phyloP scores from a whole-genome alignment of 306 rosid species.

The Rosa multiflora region DNA sequence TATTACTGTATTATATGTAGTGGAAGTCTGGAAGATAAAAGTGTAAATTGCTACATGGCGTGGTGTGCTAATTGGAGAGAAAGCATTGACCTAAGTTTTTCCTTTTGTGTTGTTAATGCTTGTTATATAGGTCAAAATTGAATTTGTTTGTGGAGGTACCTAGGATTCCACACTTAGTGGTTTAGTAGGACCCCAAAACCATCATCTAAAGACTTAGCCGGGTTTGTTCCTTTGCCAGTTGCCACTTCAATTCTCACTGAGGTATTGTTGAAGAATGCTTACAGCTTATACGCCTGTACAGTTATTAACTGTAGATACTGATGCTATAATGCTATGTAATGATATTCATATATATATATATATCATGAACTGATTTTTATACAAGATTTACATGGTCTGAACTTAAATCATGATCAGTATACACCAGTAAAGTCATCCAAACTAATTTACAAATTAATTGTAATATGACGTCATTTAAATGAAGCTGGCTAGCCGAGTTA shows the following conservation, averaged over 20 bases:
- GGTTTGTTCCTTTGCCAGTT: conserved; percentile 6
- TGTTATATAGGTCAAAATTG: conserved; percentile 34
- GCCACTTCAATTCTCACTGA: neutral
- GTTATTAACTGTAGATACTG: no score
- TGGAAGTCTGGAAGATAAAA: conserved; percentile 1
- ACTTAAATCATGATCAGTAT: no score
- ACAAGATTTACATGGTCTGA: no score
- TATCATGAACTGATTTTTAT: no score
- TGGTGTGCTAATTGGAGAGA: conserved; percentile 15
- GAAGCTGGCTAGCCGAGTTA: neutral
- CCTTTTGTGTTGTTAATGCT: conserved; percentile 12
- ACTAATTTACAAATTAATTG: neutral
- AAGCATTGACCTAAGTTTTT: conserved; percentile 40
- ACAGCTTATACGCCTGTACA: neutral
- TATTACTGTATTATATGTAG: conserved; percentile 3
- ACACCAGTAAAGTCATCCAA: neutral
- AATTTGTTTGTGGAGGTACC: conserved; percentile 26
- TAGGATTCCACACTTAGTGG: conserved; percentile 65
- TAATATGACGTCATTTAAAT: neutral
- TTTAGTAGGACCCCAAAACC: conserved; percentile 46
- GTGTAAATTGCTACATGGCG: neutral
- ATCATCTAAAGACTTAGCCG: conserved; percentile 17
- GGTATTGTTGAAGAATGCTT: neutral
- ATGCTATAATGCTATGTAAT: no score
- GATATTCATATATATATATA: no score